Evolutionary conservation across 306 rosid species (phyloP), one percentile per base, ranked within the genome.

Genomic region (Prinsepia uniflora): DNA sequence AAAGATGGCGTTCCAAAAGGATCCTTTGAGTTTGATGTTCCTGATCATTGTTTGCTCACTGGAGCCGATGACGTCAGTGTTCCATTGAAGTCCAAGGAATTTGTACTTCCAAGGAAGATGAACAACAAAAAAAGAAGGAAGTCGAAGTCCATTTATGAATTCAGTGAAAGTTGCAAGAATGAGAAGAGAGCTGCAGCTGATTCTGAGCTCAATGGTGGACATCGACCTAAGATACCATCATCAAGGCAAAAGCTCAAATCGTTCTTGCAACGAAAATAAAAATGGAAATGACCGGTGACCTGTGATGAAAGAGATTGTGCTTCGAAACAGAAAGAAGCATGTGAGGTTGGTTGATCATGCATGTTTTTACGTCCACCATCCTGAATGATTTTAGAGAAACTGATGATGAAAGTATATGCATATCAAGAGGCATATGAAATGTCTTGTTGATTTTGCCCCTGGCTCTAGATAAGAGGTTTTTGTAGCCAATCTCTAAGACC

Each of bases 21-120:
- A 57, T 94, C 91, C 68, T 86, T 87, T 76, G 98, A 94, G 81
- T 82, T 94, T 41, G 98, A 94, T 57, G 89, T 97, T 78, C 95
- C 95, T 63, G n/a, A n/a, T n/a, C n/a, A n/a, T n/a, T 75, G 85
- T 40, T 73, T 94, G 58, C 96, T 95, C 41, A 8, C 53, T 50
- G 63, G 80, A 30, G 36, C 36, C 36, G 36, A 30, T 30, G 36
- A 30, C 2, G 36, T 30, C 3, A 30, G 4, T 30, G 36, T 30
- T 30, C 36, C 36, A 30, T 30, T 30, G 36, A 30, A 30, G 36
- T 30, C 36, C 36, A 30, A 1, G 36, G 36, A 30, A 1, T 30
- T 2, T 1, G 36, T 30, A 30, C 4, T 30, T 30, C 36, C 36
- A 30, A 30, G 36, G 36, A 2, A 30, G 4, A 30, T 30, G 36